Conservation (phyloP, 164 flowering plant genomes). For the Santalum album region DNA sequence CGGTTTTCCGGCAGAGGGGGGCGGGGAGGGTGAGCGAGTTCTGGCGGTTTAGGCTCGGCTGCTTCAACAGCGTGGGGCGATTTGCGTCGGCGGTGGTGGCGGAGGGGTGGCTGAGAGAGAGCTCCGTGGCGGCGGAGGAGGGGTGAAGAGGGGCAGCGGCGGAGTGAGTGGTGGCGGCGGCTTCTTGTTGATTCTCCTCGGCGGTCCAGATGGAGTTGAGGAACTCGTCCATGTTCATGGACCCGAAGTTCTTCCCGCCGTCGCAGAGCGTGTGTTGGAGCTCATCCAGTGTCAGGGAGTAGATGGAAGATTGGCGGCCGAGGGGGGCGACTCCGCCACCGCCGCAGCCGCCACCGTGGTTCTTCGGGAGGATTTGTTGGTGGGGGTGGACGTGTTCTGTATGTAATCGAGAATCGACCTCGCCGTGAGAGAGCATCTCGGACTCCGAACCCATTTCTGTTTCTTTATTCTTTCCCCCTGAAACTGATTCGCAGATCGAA, state of each 20-base stretch:
- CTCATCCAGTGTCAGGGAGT: constrained; percentile 86
- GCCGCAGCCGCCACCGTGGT: not conserved
- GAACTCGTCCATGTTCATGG: constrained; percentile 98
- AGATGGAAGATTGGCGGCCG: constrained; percentile 77
- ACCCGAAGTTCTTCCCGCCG: constrained; percentile 75
- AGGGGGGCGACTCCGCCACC: constrained; percentile 20
- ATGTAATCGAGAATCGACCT: not conserved
- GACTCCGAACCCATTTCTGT: not conserved
- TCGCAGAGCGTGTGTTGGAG: constrained; percentile 69
- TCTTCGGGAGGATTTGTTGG: not conserved
- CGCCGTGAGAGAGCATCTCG: not conserved
- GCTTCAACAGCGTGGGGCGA: constrained; percentile 17
- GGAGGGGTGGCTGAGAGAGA: not conserved
- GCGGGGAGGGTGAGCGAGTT: constrained; percentile 68
- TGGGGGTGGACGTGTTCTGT: not conserved
- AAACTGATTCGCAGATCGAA: too few relatives aligned
- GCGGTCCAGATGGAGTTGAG: constrained; percentile 89
- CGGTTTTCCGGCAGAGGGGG: constrained; percentile 70
- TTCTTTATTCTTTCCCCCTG: too few relatives aligned
- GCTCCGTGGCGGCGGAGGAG: constrained; percentile 4
- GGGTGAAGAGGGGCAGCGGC: constrained; percentile 5
- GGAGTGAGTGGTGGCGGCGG: constrained; percentile 3
- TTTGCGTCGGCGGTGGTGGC: not conserved
- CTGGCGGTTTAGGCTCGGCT: constrained; percentile 59
- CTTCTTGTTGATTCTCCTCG: constrained; percentile 57